Percentiles rank a stretch among this genome's conserved stretches.
Evolutionary conservation across 1,139 yeast species (phyloP).

Genomic region (Geotrichum macrosporum): DNA sequence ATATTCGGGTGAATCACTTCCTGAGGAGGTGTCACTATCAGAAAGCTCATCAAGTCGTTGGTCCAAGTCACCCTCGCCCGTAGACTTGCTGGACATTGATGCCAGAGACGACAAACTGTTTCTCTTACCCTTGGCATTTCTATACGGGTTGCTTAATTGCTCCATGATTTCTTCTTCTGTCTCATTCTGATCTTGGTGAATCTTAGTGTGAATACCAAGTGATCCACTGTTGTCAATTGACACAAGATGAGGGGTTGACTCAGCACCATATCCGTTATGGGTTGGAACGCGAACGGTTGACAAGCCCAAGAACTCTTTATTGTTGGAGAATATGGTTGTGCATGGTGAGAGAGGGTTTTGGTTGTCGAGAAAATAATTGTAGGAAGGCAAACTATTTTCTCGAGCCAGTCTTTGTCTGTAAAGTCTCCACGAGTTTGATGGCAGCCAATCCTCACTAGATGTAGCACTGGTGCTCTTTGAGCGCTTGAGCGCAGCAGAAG

Average conservation of each 20-base stretch:
- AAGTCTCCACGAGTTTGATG: conserved; percentile 34
- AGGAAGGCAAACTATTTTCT: conserved; percentile 31
- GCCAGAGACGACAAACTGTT: conserved; percentile 14
- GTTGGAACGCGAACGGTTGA: conserved; percentile 22
- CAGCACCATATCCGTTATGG: neutral
- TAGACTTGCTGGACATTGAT: conserved; percentile 7
- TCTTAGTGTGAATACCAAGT: conserved; percentile 32
- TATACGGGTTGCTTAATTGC: neutral
- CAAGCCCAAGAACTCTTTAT: conserved; percentile 32
- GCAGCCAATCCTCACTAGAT: conserved; percentile 28
- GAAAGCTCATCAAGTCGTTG: neutral
- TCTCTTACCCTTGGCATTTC: neutral
- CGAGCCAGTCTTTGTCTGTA: conserved; percentile 34
- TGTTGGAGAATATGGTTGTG: conserved; percentile 33
- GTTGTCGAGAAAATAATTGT: conserved; percentile 31
- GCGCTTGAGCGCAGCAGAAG: neutral
- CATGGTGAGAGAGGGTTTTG: conserved; percentile 25
- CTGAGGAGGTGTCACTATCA: neutral
- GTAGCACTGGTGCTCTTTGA: neutral
- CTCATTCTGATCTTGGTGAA: conserved; percentile 3
- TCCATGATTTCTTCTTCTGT: neutral
- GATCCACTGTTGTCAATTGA: conserved; percentile 33
- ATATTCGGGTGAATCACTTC: neutral
- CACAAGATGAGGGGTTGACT: conserved; percentile 21
- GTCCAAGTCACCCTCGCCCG: conserved; percentile 5